Evolutionary conservation across 2,329 filamentous ascomycete species (phyloP), one percentile per base, ranked within the genome.

Genomic region (Alternaria gaisen): DNA sequence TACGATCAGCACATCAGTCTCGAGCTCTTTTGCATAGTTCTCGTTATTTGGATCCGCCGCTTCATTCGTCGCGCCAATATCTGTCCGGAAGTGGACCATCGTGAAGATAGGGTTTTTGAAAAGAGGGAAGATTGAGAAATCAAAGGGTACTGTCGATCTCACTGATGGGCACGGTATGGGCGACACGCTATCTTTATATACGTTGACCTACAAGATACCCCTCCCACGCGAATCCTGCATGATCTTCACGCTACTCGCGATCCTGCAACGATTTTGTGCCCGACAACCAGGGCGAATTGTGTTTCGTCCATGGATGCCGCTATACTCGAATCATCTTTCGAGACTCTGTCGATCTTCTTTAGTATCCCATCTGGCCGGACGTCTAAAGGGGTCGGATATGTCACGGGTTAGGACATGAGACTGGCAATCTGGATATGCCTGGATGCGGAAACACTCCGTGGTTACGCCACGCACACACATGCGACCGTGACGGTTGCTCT

Each of bases 1-100:
- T 5, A 81, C 74, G 34, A 79, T 78, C n/a, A 79, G 44, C 9
- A 77, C 76, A 24, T 79, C 77, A 0, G 72, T 77, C 22, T 79
- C 74, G 22, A 79, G 63, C 18, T 78, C 71, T 44, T 79, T 70
- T 28, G 67, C 72, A 58, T 79, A 79, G 22, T 67, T 76, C 52
- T 76, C 75, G 46, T 73, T 73, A 7, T 62, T 50, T 1, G 60
- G 57, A 2, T 56, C 54, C 4, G 68, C 66, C 9, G 65, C 60
- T 54, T 68, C 57, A 30, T 71, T 71, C 16, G 66, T 71, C 11
- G 63, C 68, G n/a, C 66, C 63, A 24, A 78, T 78, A 52, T 77
- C 74, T 7, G 72, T 77, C 28, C 72, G 67, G 26, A 75, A 72
- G 38, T 71, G 67, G 42, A 69, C 73, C 76, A 78, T 78, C 18